Base-by-base conservation (phyloP, 164 flowering plant species). In the Aristolochia fimbriata region DNA sequence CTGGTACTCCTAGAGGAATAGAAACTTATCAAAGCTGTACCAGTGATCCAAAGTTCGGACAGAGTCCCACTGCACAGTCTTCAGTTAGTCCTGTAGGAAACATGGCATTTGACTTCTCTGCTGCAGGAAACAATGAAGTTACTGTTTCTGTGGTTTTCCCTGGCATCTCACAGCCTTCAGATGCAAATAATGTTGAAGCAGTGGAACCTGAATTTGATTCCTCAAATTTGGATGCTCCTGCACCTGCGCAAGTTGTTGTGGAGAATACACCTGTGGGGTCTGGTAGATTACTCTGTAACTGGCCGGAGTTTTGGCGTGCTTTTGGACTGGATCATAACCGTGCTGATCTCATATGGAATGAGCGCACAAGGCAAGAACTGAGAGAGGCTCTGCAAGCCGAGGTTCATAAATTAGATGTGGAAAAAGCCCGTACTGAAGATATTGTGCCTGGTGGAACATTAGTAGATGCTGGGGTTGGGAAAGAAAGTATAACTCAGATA, bases 241-340 rank as follows among this genome's bases (percentile, higher is more conserved):
- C 91, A 52, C 99, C 99, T 68, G 99, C 97, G 27, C 96, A 93
- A 77, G 95, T 93, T 57, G 95, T 93, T 73, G 83, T 87, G 66
- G 99, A 90, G 81, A 83, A 76, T 57, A 82, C 96, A 27, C 85
- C 91, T 43, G 99, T 93, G 55, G 97, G 97, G 57, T 93, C 92
- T 74, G 97, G 99, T 51, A 76, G 95, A 66, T 76, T 90, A 57
- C 77, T 93, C 21, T 83, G 85, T 69, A 93, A 93, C 75, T 93
- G 97, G 99, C 84, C 82, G 68, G 99, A 86, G 72, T 93, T 93
- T 72, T 93, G 99, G 97, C 81, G 93, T 62, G 99, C 90, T 58
- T 93, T 93, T 78, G 81, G 86, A 70, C 84, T 93, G 63, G 99
- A 93, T 71, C 99, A 93, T 59, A 93, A 93, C 66, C 99, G 97